These are phyloP conservation scores for Xylaria sp. DNA, from an alignment of 2,329 filamentous ascomycete species.

Conservation along the genomic window DNA sequence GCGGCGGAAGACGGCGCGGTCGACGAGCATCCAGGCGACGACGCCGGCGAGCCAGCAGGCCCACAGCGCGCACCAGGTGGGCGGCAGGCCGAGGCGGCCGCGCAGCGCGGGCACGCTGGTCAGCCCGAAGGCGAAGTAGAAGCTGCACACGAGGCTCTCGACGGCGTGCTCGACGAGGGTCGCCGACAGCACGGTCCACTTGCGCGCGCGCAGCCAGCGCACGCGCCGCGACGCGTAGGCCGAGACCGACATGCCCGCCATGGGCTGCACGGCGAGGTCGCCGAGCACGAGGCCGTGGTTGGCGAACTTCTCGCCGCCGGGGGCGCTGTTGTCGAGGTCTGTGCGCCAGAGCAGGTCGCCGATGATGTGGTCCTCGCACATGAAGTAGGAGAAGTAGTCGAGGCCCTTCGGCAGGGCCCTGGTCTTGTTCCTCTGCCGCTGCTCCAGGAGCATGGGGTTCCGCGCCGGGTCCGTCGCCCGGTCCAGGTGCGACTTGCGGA, in stretches of 20 bases:
- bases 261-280: conserved; percentile 88
- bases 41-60: conserved; percentile 69
- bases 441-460: conserved; percentile 45
- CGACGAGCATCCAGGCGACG: conserved; percentile 70
- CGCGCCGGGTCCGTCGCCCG: conserved; percentile 60
- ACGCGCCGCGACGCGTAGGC: conserved; percentile 82
- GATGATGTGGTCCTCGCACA: conserved; percentile 97
- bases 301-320: conserved; percentile 64
- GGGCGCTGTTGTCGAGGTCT: no score
- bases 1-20: conserved; percentile 72
- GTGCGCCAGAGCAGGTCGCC: conserved; percentile 91
- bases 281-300: conserved; percentile 86
- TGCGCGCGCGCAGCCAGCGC: conserved; percentile 89
- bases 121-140: conserved; percentile 77
- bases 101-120: conserved; percentile 72
- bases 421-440: conserved; percentile 40
- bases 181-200: conserved; percentile 88
- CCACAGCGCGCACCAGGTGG: conserved; percentile 69
- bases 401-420: conserved; percentile 65
- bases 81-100: conserved; percentile 53
- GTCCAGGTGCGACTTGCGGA: conserved; percentile 87
- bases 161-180: conserved; percentile 93
- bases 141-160: conserved; percentile 81
- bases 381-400: conserved; percentile 92
- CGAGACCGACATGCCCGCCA: conserved; percentile 74